phyloP scores from a whole-genome alignment of 2,329 filamentous ascomycete genomes.

The Xylaria sp. region DNA sequence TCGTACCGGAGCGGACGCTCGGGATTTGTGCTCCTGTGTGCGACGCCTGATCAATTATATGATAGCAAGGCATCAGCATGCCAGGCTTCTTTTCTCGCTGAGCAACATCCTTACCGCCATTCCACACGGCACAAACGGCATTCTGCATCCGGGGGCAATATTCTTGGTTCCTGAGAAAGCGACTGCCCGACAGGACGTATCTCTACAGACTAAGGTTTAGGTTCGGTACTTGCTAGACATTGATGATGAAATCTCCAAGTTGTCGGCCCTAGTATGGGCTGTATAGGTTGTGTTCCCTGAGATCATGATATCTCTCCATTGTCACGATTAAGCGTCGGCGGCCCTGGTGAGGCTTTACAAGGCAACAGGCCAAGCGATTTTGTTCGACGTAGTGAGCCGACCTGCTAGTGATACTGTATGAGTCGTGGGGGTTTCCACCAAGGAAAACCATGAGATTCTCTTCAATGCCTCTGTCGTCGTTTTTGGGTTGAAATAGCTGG shows the following conservation, averaged over 20 bases:
- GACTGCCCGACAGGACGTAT: constrained; percentile 31
- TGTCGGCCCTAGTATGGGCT: neutral
- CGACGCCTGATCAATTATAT: constrained; percentile 20
- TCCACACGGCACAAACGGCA: constrained; percentile 37
- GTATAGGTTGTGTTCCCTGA: constrained; percentile 22
- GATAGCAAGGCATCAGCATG: constrained; percentile 6
- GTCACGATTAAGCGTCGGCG: constrained; percentile 13
- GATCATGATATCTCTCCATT: constrained; percentile 22
- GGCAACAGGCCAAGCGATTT: constrained; percentile 7
- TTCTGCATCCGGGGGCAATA: constrained; percentile 34
- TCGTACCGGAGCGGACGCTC: constrained; percentile 25
- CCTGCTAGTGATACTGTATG: neutral
- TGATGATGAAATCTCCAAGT: neutral
- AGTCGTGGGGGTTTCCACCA: no score
- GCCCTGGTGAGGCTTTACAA: constrained; percentile 1
- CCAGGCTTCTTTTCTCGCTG: constrained; percentile 12
- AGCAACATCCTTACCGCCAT: constrained; percentile 32
- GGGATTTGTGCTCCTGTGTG: constrained; percentile 27
- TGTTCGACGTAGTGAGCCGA: constrained; percentile 7
- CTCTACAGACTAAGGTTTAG: constrained; percentile 16
- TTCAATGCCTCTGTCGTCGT: neutral
- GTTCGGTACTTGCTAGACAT: constrained; percentile 8
- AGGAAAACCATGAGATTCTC: no score
- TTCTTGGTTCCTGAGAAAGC: constrained; percentile 31
- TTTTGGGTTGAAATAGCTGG: neutral